Conservation (phyloP, 2,329 filamentous ascomycete species). For the Penicillium sp. region DNA sequence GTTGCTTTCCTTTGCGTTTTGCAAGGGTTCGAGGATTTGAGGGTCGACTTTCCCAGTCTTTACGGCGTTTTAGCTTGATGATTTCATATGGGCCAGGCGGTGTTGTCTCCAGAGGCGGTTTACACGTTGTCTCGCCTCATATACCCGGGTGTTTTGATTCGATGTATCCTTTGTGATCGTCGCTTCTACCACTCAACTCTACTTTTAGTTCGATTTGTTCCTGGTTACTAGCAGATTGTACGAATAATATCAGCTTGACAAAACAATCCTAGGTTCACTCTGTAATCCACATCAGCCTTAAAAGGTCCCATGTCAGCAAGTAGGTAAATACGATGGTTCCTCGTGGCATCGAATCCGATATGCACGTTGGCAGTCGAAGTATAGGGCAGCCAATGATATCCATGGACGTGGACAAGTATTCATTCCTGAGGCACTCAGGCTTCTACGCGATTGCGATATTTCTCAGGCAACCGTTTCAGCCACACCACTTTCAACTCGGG, state of each 20-base stretch:
- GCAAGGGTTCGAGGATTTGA: slow-evolving; percentile 4
- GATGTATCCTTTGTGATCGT: slow-evolving; percentile 8
- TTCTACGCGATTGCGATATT: neutral
- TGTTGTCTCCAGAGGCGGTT: slow-evolving; percentile 32
- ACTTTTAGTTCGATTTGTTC: neutral
- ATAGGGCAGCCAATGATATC: slow-evolving; percentile 10
- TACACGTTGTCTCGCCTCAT: slow-evolving; percentile 32
- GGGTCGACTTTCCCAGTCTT: slow-evolving; percentile 10
- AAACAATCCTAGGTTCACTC: neutral
- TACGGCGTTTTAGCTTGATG: slow-evolving; percentile 36
- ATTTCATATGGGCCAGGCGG: slow-evolving; percentile 30
- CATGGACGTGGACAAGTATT: neutral
- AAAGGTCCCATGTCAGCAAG: too few relatives aligned
- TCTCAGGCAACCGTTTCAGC: slow-evolving; percentile 5
- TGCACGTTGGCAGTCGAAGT: neutral
- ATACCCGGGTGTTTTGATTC: slow-evolving; percentile 37
- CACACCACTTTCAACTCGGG: neutral
- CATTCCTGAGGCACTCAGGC: slow-evolving; percentile 7
- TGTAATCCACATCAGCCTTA: neutral
- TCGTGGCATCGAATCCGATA: neutral
- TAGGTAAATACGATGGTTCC: neutral
- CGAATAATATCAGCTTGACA: neutral
- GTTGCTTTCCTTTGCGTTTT: slow-evolving; percentile 5
- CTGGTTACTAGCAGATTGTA: neutral
- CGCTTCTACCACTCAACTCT: neutral